Percentiles rank a stretch among this genome's conserved stretches.
Evolutionary conservation across 352 stramenopile genomes (phyloP).

Genomic region (Globisporangium camurandrum): DNA sequence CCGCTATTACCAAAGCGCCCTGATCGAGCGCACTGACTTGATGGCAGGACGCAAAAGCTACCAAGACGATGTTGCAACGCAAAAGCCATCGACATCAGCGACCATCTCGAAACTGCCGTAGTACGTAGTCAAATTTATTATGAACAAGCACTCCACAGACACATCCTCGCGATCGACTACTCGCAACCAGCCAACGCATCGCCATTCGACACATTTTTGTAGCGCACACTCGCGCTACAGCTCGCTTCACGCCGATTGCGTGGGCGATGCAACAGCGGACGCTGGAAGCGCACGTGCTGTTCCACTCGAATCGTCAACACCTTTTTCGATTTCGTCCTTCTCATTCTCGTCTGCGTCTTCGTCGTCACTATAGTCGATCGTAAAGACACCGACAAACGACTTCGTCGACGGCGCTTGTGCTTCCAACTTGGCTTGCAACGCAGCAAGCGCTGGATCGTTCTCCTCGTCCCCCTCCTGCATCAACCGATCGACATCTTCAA

Average conservation of each 20-base stretch:
- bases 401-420: slow-evolving; percentile 15
- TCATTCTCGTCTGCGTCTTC: slow-evolving; percentile 33
- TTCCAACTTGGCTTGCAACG: slow-evolving; percentile 10
- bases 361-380: slow-evolving; percentile 76
- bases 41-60: no score
- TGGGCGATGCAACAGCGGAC: no score
- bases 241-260: not conserved
- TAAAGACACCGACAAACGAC: slow-evolving; percentile 67
- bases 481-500: not conserved
- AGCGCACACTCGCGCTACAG: no score
- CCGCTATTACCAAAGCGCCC: no score
- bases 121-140: no score
- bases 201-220: no score
- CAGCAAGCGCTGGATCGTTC: slow-evolving; percentile 26
- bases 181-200: no score
- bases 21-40: no score
- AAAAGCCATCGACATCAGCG: no score
- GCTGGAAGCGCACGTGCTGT: not conserved
- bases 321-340: not conserved
- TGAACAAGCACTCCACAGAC: not conserved
- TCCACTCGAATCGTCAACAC: not conserved
- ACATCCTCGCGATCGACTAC: not conserved
- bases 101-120: no score
- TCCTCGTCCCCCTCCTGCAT: not conserved
- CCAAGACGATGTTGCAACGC: no score